Percentiles rank a stretch among this genome's conserved stretches.
These are phyloP conservation scores for Tritrichomonas foetus DNA, from an alignment of 208 protist genomes.

Conservation along the genomic window DNA sequence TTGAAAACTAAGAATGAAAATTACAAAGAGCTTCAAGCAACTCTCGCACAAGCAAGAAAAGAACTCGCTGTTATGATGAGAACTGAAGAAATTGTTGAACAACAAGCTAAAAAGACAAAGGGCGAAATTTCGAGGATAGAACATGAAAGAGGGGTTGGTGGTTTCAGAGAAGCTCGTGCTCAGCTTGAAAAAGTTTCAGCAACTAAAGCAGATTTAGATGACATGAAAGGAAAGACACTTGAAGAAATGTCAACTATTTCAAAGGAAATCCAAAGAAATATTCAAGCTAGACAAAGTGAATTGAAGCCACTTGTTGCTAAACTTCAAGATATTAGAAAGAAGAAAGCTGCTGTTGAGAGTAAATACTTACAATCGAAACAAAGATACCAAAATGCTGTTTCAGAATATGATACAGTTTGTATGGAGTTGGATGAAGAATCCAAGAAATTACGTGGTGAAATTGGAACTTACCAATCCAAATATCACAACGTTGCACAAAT, in stretches of 20 bases:
- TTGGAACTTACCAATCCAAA: background rate
- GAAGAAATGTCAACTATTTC: background rate
- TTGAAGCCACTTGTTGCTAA: background rate
- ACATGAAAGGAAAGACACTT: background rate
- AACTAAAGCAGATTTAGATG: slow-evolving; percentile 29
- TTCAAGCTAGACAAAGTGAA: background rate
- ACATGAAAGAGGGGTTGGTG: background rate
- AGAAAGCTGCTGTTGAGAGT: background rate
- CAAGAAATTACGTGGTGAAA: background rate
- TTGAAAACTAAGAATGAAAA: slow-evolving; percentile 25
- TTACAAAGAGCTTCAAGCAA: background rate
- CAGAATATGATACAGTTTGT: slow-evolving; percentile 9
- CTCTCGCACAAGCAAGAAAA: background rate
- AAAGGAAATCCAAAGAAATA: background rate
- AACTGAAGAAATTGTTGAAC: background rate
- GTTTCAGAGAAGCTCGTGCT: background rate
- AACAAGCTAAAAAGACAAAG: background rate
- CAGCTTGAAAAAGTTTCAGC: slow-evolving; percentile 2
- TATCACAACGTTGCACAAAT: background rate
- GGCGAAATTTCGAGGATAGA: background rate
- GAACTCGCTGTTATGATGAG: slow-evolving; percentile 1
- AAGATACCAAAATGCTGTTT: background rate
- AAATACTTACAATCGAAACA: slow-evolving; percentile 25
- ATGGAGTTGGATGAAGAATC: slow-evolving; percentile 28
- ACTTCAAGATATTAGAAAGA: background rate